Conservation (phyloP, 805 yeast genomes). For the Lipomyces sp. region DNA sequence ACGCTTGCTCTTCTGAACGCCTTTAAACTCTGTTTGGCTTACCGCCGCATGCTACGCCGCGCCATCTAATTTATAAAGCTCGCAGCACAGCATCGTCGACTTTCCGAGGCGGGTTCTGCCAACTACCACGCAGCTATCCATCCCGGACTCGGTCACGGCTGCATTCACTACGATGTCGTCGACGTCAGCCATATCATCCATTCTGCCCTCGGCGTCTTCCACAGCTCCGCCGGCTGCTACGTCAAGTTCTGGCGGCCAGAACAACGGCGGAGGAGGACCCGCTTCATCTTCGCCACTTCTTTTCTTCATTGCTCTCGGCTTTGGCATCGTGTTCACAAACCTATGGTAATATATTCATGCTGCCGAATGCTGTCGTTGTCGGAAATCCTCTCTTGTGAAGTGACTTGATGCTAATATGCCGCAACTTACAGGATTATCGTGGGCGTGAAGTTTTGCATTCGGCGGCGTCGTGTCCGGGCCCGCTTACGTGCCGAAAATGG, state of each 20-base stretch:
- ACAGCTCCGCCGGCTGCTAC: neutral
- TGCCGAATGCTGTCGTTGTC: too few species aligned
- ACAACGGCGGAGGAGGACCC: neutral
- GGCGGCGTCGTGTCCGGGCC: slow-evolving; percentile 28
- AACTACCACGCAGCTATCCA: neutral
- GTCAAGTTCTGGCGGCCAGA: neutral
- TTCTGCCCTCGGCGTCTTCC: slow-evolving; percentile 1
- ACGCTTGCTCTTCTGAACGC: too few species aligned
- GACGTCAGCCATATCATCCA: too few species aligned
- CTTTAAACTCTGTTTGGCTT: too few species aligned
- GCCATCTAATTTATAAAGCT: too few species aligned
- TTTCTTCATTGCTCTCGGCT: slow-evolving; percentile 40
- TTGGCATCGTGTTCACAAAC: slow-evolving; percentile 39
- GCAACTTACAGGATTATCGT: slow-evolving; percentile 34
- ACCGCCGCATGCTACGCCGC: too few species aligned
- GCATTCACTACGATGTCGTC: too few species aligned
- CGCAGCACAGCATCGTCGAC: too few species aligned
- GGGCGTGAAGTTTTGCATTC: slow-evolving; percentile 36
- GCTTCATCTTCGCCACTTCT: slow-evolving; percentile 33
- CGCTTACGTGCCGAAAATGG: slow-evolving; percentile 13
- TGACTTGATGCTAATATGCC: too few species aligned
- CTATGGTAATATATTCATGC: too few species aligned
- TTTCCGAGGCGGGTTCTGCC: neutral
- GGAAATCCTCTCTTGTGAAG: too few species aligned
- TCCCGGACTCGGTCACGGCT: neutral